These are phyloP conservation scores for Nakataea oryzae DNA, from an alignment of 2,329 filamentous ascomycete genomes.

Conservation along the genomic window DNA sequence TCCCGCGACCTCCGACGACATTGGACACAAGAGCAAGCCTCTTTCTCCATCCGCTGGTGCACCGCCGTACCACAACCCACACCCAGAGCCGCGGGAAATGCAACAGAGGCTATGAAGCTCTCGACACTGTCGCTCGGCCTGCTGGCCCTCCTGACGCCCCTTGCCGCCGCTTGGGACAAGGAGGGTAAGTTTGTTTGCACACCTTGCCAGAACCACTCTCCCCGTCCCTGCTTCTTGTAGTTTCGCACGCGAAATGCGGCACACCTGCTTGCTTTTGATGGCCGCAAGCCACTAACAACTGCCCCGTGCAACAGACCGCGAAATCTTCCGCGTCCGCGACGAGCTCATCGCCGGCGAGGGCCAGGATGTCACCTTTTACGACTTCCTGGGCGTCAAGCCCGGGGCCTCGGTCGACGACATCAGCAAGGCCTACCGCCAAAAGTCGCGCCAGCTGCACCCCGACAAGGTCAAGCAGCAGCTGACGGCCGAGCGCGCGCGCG, in stretches of 20 bases:
- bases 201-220: background rate
- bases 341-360: conserved; percentile 73
- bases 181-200: conserved; percentile 49
- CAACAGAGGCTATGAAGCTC: conserved; percentile 53
- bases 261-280: background rate
- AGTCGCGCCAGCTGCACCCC: conserved; percentile 72
- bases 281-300: background rate
- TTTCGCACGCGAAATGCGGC: background rate
- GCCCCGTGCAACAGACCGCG: conserved; percentile 51
- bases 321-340: conserved; percentile 93
- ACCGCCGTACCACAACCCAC: background rate
- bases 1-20: background rate
- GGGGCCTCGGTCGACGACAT: conserved; percentile 77
- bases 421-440: conserved; percentile 88
- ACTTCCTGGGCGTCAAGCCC: conserved; percentile 70
- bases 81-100: background rate
- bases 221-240: background rate
- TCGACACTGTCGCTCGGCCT: conserved; percentile 58
- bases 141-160: conserved; percentile 53
- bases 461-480: conserved; percentile 91
- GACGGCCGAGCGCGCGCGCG: conserved; percentile 54
- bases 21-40: background rate
- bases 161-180: conserved; percentile 73
- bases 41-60: background rate
- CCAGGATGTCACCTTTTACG: conserved; percentile 78